Base-by-base conservation (phyloP, 192 early-diverging fungal genomes). In the Diversispora eburnea region DNA sequence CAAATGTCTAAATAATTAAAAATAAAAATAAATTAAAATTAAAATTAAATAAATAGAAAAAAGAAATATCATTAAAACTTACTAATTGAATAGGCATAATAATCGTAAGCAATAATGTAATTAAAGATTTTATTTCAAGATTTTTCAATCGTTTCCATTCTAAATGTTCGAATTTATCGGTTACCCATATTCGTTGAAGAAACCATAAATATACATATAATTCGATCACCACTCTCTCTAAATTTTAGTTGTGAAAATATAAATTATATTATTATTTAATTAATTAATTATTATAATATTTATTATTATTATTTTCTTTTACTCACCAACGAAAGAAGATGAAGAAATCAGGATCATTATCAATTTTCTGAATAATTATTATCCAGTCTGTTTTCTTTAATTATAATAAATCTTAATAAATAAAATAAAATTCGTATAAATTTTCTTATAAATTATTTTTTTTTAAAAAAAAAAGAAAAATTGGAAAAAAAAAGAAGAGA, bases 161-260 rank as follows among this genome's bases (percentile, higher is more conserved):
- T 70, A 70, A 41, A 56, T 17, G 0, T 6, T 10, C 20, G 19
- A 70, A 55, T 70, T 1, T 70, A 19, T 70, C 67, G 7, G 52
- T 56, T 22, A 39, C 8, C 67, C 67, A 70, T 52, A 70, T 19
- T 4, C 67, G 67, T 3, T 57, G 39, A 9, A 70, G 5, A 57
- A 70, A 70, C 67, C 67, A 70, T n/a, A 57, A 8, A 25, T 52
- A 70, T n/a, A 70, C 7, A 33, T 52, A 70, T 8, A 41, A 13
- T 8, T 70, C 67, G 10, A 46, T 57, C 0, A 70, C 4, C 3
- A 17, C 51, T 45, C 52, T 52, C 45, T 70, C 67, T 70, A 25
- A 5, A 55, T 64, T 64, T 52, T 54, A 39, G 25, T 33, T 33
- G 25, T 33, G 25, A 33, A 33, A 33, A 33, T 33, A 33, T 33